phyloP scores from a whole-genome alignment of 148 eudicot species.

The Rhododendron henanense region DNA sequence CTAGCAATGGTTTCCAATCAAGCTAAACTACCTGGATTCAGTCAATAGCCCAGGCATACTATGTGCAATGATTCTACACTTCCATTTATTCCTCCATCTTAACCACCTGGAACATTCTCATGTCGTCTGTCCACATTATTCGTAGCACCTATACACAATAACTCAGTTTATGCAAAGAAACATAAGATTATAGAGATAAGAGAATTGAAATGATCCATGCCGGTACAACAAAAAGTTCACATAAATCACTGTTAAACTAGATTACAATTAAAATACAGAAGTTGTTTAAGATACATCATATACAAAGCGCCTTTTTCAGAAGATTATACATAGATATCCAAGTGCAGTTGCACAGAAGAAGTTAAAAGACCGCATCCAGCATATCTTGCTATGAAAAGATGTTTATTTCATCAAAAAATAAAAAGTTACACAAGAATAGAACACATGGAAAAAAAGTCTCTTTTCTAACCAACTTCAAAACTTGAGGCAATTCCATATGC shows the following conservation, averaged over 20 bases:
- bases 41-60: neutral
- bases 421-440: neutral
- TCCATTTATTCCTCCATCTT: neutral
- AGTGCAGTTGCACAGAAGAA: neutral
- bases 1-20: neutral
- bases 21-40: neutral
- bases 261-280: neutral
- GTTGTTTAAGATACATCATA: neutral
- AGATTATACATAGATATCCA: constrained; percentile 12
- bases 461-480: constrained; percentile 12
- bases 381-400: neutral
- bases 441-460: neutral
- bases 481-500: constrained; percentile 30
- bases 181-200: neutral
- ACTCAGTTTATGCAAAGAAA: neutral
- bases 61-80: neutral
- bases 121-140: neutral
- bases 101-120: neutral
- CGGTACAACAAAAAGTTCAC: neutral
- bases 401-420: constrained; percentile 9
- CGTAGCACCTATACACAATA: neutral
- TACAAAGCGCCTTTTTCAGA: neutral
- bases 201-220: neutral
- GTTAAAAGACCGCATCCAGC: neutral
- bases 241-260: neutral